Evolutionary conservation across 805 yeast genomes (phyloP), one percentile per base, ranked within the genome.

Genomic region (Jamesozyma lodderae): DNA sequence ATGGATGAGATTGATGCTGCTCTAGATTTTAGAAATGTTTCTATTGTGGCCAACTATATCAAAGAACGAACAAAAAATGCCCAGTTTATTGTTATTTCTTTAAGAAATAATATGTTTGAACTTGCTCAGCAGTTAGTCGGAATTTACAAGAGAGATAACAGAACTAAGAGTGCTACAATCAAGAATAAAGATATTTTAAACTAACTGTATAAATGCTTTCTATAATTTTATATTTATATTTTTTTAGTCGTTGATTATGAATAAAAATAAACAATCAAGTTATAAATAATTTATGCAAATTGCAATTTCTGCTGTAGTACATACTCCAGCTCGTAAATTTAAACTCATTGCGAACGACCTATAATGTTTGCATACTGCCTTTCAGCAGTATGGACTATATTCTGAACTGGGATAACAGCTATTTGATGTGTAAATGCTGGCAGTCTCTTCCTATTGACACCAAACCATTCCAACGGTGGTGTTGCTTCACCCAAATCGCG

Each of bases 1-100:
- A 92, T 92, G 98, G 98, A 92, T 66, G 98, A 92, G 64, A 92
- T 92, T 49, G 98, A 92, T 66, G 98, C 99, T 1, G 99, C 99
- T 1, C 71, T 92, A 47, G 99, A 92, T 65, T 92, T 92, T 64
- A 70, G 96, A 57, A 92, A 92, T 52, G 98, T 92, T 24, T 86
- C 96, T 10, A 92, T 92, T 63, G 96, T 92, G 36, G 99, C 98
- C 3, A 90, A 88, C 53, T 94, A 92, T 57, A 92, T 92, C 58
- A 88, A 87, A 55, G 96, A 88, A 52, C 70, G 96, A 36, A 94
- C 98, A 2, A 84, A 83, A 62, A 86, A 90, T 60, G 98, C 96
- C 0, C 99, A 92, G 59, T 92, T 92, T 51, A 77, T 92, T 54
- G 98, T 92, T 24, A 92, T 92, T 31, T 90, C 97, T 0, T 70